Conservation (phyloP, 148 eudicot genomes). For the Amaranthus palmeri region DNA sequence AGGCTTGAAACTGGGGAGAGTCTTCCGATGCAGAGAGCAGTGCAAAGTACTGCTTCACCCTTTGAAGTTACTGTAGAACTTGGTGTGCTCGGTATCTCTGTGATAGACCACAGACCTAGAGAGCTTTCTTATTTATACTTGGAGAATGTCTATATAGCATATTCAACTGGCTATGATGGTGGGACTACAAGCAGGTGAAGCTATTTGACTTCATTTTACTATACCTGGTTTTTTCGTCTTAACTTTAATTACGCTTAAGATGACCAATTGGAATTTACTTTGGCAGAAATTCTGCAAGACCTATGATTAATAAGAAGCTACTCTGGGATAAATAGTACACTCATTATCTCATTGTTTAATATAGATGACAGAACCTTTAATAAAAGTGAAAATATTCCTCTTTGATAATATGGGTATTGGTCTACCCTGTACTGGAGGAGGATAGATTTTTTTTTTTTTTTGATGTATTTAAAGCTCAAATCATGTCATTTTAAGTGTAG, state of each 20-base stretch:
- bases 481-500: too few species aligned
- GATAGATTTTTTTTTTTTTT: too few species aligned
- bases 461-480: too few species aligned
- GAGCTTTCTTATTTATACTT: slow-evolving; percentile 80
- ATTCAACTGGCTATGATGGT: slow-evolving; percentile 84
- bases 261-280: background rate
- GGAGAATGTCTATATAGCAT: slow-evolving; percentile 80
- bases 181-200: slow-evolving; percentile 87
- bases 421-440: too few species aligned
- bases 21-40: slow-evolving; percentile 43
- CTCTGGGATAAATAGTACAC: too few species aligned
- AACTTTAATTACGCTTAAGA: background rate
- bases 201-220: background rate
- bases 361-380: background rate
- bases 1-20: slow-evolving; percentile 37
- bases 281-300: background rate
- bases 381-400: too few species aligned
- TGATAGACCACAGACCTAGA: slow-evolving; percentile 81
- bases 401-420: too few species aligned
- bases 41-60: slow-evolving; percentile 50
- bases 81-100: slow-evolving; percentile 81
- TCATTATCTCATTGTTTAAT: too few species aligned
- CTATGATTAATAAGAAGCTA: too few species aligned
- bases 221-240: background rate
- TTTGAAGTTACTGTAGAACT: slow-evolving; percentile 77